Evolutionary conservation across 2,329 filamentous ascomycete species (phyloP).

Genomic region (Lasiodiplodia gonubiensis): DNA sequence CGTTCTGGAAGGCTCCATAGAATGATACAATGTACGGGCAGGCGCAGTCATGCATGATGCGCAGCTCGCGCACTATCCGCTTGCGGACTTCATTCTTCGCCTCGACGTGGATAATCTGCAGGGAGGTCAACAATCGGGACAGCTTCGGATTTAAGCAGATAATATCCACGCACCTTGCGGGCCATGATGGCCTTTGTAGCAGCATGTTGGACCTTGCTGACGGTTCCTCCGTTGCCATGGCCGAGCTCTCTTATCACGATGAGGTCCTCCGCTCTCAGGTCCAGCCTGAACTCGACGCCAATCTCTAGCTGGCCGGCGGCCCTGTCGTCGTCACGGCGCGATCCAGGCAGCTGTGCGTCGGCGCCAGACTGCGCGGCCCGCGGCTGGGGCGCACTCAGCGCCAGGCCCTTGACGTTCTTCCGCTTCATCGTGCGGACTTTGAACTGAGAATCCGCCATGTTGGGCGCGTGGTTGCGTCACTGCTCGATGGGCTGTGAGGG

Average conservation of each 20-base stretch:
- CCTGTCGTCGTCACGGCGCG: conserved; percentile 64
- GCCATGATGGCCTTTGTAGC: conserved; percentile 97
- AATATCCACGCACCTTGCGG: conserved; percentile 75
- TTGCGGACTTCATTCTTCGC: conserved; percentile 97
- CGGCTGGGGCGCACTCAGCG: conserved; percentile 78
- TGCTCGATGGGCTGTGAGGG: conserved; percentile 15
- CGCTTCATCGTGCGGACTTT: conserved; percentile 86
- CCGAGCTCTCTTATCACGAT: conserved; percentile 94
- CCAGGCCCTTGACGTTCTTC: conserved; percentile 98
- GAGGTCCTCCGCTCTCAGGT: conserved; percentile 88
- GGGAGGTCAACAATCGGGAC: conserved; percentile 14
- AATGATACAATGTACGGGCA: conserved; percentile 97
- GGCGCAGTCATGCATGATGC: conserved; percentile 98
- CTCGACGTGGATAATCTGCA: conserved; percentile 93
- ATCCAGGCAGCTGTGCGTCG: conserved; percentile 67
- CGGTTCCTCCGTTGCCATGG: conserved; percentile 94
- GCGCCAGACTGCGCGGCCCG: conserved; percentile 76
- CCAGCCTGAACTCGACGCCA: conserved; percentile 94
- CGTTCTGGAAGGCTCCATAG: conserved; percentile 95
- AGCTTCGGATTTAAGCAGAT: conserved; percentile 8
- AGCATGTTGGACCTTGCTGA: conserved; percentile 96
- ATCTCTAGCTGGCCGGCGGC: conserved; percentile 83
- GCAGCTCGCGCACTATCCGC: conserved; percentile 93
- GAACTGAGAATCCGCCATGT: conserved; percentile 62
- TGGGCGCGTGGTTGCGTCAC: conserved; percentile 25